These are phyloP conservation scores for Hippophae rhamnoides DNA, from an alignment of 306 rosid species.

Conservation along the genomic window DNA sequence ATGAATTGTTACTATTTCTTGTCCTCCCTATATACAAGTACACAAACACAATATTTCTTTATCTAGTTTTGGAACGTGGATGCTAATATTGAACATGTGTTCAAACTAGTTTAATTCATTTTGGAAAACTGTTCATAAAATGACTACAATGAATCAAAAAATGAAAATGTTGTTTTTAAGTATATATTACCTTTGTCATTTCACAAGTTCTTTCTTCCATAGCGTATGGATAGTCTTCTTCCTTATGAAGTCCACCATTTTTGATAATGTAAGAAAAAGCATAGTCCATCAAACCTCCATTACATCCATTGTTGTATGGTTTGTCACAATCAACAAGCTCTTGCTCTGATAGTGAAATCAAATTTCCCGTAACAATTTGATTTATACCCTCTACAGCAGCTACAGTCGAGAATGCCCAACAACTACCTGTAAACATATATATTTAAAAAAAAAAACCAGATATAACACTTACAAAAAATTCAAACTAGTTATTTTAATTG, in stretches of 20 bases:
- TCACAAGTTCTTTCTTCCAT: constrained; percentile 63
- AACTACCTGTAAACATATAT: constrained; percentile 37
- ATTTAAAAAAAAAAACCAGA: neutral
- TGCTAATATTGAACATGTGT: too few species aligned
- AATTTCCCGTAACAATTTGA: constrained; percentile 50
- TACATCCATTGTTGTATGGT: constrained; percentile 55
- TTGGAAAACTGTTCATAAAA: too few species aligned
- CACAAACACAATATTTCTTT: neutral
- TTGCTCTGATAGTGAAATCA: constrained; percentile 54
- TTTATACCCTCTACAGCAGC: constrained; percentile 69
- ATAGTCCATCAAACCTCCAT: constrained; percentile 70
- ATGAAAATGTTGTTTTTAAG: too few species aligned
- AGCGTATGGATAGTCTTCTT: constrained; percentile 60
- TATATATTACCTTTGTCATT: constrained; percentile 30
- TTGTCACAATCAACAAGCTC: constrained; percentile 63
- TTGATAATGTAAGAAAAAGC: constrained; percentile 43
- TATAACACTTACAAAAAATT: too few species aligned
- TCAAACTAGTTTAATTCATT: too few species aligned
- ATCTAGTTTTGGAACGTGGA: too few species aligned
- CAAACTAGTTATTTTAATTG: too few species aligned
- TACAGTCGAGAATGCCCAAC: constrained; percentile 71
- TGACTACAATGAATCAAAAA: too few species aligned
- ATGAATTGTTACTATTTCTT: constrained; percentile 34
- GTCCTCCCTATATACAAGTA: constrained; percentile 32
- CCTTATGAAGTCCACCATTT: constrained; percentile 54